Evolutionary conservation across 2,329 filamentous ascomycete genomes (phyloP), one percentile per base, ranked within the genome.

Genomic region (Curvularia spicifera): DNA sequence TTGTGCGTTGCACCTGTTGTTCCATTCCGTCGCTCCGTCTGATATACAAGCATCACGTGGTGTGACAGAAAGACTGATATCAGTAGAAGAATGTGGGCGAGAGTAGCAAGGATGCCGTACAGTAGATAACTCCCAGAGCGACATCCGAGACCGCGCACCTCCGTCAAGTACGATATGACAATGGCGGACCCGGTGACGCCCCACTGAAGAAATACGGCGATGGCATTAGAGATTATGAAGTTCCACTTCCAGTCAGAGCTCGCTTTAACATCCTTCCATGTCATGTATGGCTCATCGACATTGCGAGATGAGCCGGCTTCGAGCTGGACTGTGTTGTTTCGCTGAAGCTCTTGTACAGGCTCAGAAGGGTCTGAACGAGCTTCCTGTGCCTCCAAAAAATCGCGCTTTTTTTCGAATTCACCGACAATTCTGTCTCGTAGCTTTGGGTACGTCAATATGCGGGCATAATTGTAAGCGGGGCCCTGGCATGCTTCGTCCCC

Each of bases 121-220:
- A 52, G 8, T 18, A 52, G 40, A 29, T 52, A 52, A 37, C 50
- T 45, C 4, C 50, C 50, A 28, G 50, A 52, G 29, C 50, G 40
- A 45, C 50, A 52, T 13, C 50, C 50, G 22, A 52, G 50, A 28
- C 50, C 40, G 20, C 50, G 50, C 29, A 52, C 50, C 29, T 52
- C 50, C 1, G 40, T 52, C 50, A 52, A 40, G 13, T 52, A 52
- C 4, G 50, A 52, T 44, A 52, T 45, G 9, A 52, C 50, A 8
- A 45, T 52, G 29, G 50, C 50, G 18, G 50, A 52, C 15, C 50
- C 50, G 28, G 31, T 52, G 15, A 45, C 9, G 13, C 46, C 46
- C 46, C 46, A 48, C 29, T 48, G 46, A 24, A 48, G 46, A 26
- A 35, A 33, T 13, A 35, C 12, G 18, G 46, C 46, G 12, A 48